Evolutionary conservation across 164 flowering plant genomes (phyloP), one percentile per base, ranked within the genome.

Genomic region (Stephania japonica): DNA sequence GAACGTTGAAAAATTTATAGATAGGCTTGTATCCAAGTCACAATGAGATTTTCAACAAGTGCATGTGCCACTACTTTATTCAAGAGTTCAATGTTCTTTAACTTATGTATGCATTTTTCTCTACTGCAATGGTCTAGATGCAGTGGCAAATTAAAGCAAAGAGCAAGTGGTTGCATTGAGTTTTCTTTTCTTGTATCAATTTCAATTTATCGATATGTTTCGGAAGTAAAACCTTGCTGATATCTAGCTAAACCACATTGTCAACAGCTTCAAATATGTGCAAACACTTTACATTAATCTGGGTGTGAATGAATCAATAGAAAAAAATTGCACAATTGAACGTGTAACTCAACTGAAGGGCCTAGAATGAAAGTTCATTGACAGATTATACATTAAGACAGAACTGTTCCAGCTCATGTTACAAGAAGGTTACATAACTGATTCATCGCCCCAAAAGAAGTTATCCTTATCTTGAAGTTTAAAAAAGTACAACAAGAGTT

Each of bases 1-100:
- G 75, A 82, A 83, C 70, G 82, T 86, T 32, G 77, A 80, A 0
- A 80, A 85, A 27, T 80, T 87, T 70, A 71, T 86, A 2, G 78
- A 79, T 38, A 61, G 70, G 26, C 65, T 83, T 76, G 32, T 67
- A 16, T 47, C 53, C 16, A 16, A 47, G 12, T 11, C 1, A 47
- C 16, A 47, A 16, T 47, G 53, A 47, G 53, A 12, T 47, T 9
- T 9, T 11, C 53, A 47, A 8, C 12, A 47, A 11, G 12, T 47
- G n/a, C n/a, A n/a, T n/a, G 53, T 47, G 53, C 53, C 53, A 47
- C 11, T 47, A 32, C 53, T 47, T 44, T 44, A 8, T 47, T 16
- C 53, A 47, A 32, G 10, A 16, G 10, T 47, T 12, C 13, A 47
- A 47, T 11, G 53, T 47, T 47, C 0, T 47, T 47, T 47, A 47